Conservation (phyloP, 768 basidiomycete species). For the Russula sp. region DNA sequence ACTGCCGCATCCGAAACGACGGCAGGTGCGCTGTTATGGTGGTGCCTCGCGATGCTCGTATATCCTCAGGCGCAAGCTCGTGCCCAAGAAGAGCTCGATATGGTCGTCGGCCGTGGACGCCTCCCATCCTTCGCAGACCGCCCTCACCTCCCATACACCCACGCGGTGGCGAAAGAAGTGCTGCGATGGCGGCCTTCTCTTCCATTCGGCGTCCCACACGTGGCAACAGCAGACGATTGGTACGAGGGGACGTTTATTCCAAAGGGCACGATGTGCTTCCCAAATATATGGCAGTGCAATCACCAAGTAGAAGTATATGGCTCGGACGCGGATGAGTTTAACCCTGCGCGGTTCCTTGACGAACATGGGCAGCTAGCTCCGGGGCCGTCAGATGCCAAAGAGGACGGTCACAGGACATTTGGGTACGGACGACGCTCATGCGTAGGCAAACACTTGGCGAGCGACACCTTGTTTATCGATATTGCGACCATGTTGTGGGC, state of each 20-base stretch:
- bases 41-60: too few species aligned
- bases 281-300: too few species aligned
- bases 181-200: neutral
- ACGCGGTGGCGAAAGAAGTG: neutral
- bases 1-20: too few species aligned
- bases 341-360: too few species aligned
- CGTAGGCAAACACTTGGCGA: neutral
- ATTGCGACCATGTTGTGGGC: too few species aligned
- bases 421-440: conserved; percentile 34
- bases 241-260: neutral
- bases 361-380: too few species aligned
- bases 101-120: neutral
- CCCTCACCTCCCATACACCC: too few species aligned
- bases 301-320: too few species aligned
- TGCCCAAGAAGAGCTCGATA: neutral
- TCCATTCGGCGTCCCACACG: neutral
- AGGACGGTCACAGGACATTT: neutral
- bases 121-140: too few species aligned
- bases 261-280: neutral
- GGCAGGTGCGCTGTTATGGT: too few species aligned
- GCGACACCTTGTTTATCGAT: neutral
- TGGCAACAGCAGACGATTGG: neutral
- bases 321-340: too few species aligned
- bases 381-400: too few species aligned
- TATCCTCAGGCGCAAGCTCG: neutral